Percentiles rank a stretch among this genome's conserved stretches.
Evolutionary conservation across 1,284 basidiomycete genomes (phyloP).

Genomic region (Megacollybia platyphylla): DNA sequence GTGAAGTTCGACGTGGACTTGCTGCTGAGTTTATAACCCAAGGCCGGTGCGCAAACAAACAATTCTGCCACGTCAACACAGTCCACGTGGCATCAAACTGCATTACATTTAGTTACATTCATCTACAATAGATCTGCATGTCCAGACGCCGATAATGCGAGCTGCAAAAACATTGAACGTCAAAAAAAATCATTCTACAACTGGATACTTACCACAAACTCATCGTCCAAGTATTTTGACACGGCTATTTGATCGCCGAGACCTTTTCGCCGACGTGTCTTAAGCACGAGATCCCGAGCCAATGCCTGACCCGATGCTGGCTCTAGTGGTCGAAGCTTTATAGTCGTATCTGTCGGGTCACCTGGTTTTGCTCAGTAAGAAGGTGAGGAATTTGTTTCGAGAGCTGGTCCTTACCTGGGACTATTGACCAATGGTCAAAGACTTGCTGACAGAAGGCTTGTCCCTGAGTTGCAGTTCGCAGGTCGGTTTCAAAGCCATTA

Average conservation of each 20-base stretch:
- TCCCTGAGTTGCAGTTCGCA: constrained; percentile 93
- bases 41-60: constrained; percentile 1
- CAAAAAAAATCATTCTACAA: constrained; percentile 3
- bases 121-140: constrained; percentile 80
- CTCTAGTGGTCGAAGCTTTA: constrained; percentile 91
- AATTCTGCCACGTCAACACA: no score
- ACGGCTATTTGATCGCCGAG: constrained; percentile 89
- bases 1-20: constrained; percentile 21
- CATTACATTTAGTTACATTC: constrained; percentile 6
- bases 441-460: constrained; percentile 95
- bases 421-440: constrained; percentile 98
- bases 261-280: constrained; percentile 93
- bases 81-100: background rate
- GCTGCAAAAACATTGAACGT: constrained; percentile 22
- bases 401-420: constrained; percentile 56
- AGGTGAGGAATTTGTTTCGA: constrained; percentile 9
- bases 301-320: constrained; percentile 92
- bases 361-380: constrained; percentile 26
- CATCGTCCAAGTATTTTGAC: constrained; percentile 89
- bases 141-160: constrained; percentile 83
- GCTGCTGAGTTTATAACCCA: constrained; percentile 16
- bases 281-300: constrained; percentile 87
- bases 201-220: constrained; percentile 65
- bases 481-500: constrained; percentile 97
- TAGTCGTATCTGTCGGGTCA: constrained; percentile 92